Percentiles rank a stretch among this genome's conserved stretches.
These are phyloP conservation scores for Hordeum vulgare DNA, from an alignment of 176 grass and related monocot genomes.

Conservation along the genomic window MorexV3_pseudomolecules_assembly NC_058523.1:85003043-85003542, in stretches of 20 bases:
- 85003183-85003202: background rate
- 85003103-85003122: no score
- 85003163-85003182: background rate
- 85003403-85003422: background rate
- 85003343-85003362: background rate
- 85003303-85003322: background rate
- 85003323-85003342: background rate
- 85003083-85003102: no score
- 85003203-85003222: background rate
- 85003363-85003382: background rate
- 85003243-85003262: background rate
- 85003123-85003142: no score
- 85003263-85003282: background rate
- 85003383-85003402: background rate
- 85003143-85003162: no score
- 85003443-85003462: background rate
- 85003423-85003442: background rate
- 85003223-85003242: background rate
- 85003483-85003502: conserved; percentile 9
- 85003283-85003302: background rate
- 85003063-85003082: no score
- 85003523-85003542: background rate
- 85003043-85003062: no score
- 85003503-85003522: background rate
- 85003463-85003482: background rate